A percentile compares a stretch with the other conserved stretches of the same genome.
Conservation (phyloP, 768 basidiomycete genomes). For the Kwoniella pini region DNA sequence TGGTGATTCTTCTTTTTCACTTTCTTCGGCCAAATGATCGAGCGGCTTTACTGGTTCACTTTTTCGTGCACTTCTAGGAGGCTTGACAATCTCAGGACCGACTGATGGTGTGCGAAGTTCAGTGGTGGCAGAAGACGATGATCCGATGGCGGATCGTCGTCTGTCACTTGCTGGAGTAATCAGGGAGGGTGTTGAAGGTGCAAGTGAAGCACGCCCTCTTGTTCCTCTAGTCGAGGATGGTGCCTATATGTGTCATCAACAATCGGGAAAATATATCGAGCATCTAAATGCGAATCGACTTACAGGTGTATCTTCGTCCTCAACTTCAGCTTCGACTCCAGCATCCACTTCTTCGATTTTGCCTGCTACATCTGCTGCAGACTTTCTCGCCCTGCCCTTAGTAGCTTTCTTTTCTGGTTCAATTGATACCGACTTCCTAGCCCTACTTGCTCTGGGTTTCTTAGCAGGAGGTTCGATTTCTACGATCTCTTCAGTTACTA, state of each 20-base stretch:
- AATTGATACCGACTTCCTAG: constrained; percentile 11
- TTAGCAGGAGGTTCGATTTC: constrained; percentile 11
- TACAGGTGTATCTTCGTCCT: constrained; percentile 24
- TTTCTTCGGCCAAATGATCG: constrained; percentile 30
- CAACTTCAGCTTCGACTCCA: constrained; percentile 16
- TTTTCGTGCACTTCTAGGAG: constrained; percentile 11
- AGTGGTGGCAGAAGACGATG: constrained; percentile 12
- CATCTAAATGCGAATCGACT: not conserved
- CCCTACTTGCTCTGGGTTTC: constrained; percentile 13
- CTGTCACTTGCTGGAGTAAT: not conserved
- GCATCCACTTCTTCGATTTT: constrained; percentile 18
- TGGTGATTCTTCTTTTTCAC: constrained; percentile 23
- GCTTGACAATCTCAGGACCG: constrained; percentile 1
- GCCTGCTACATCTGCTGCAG: not conserved
- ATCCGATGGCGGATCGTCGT: constrained; percentile 9
- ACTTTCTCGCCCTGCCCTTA: constrained; percentile 9
- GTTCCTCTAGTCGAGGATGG: constrained; percentile 10
- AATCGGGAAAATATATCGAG: not conserved
- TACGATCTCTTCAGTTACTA: not conserved
- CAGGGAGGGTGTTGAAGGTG: constrained; percentile 14
- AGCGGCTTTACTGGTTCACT: constrained; percentile 17
- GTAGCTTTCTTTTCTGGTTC: constrained; percentile 14
- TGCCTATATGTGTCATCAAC: constrained; percentile 5
- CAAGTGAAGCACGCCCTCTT: constrained; percentile 17
- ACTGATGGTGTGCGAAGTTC: constrained; percentile 19